These are phyloP conservation scores for Mycena alexandri DNA, from an alignment of 768 basidiomycete species.

Conservation along the genomic window DNA sequence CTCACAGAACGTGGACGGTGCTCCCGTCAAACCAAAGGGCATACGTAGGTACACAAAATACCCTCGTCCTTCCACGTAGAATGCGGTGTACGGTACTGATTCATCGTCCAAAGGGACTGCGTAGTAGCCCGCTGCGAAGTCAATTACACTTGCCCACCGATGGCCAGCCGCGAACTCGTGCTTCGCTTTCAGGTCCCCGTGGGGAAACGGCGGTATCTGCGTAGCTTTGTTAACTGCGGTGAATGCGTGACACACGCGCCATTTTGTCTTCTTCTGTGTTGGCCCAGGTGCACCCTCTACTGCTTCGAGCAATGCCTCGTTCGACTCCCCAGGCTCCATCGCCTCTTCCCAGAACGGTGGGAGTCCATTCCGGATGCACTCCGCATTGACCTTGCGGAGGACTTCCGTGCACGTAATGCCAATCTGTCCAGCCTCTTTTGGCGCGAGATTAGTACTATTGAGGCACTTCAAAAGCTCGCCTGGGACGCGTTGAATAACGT, in stretches of 20 bases:
- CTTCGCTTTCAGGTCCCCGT: constrained; percentile 54
- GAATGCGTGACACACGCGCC: constrained; percentile 57
- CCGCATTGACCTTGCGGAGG: neutral
- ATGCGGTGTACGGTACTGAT: constrained; percentile 45
- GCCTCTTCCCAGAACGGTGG: neutral
- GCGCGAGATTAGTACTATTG: neutral
- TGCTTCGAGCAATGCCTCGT: neutral
- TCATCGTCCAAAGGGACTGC: constrained; percentile 38
- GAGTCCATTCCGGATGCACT: neutral
- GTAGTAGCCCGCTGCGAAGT: constrained; percentile 55
- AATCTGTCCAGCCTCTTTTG: neutral
- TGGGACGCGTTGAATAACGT: constrained; percentile 7
- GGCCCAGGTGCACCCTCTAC: constrained; percentile 41
- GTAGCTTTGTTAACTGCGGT: constrained; percentile 48
- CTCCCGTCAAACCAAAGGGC: constrained; percentile 56
- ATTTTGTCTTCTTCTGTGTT: constrained; percentile 44
- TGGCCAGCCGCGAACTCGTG: constrained; percentile 53
- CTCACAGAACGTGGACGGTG: constrained; percentile 50
- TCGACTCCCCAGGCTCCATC: neutral
- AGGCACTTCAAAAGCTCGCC: neutral
- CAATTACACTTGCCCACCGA: constrained; percentile 49
- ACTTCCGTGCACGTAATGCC: neutral
- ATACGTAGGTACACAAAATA: constrained; percentile 51
- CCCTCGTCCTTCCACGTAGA: constrained; percentile 54
- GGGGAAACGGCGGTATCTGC: constrained; percentile 45